A percentile compares a stretch with the other conserved stretches of the same genome.
phyloP scores from a whole-genome alignment of 306 rosid species.

The Castanea crenata region DNA sequence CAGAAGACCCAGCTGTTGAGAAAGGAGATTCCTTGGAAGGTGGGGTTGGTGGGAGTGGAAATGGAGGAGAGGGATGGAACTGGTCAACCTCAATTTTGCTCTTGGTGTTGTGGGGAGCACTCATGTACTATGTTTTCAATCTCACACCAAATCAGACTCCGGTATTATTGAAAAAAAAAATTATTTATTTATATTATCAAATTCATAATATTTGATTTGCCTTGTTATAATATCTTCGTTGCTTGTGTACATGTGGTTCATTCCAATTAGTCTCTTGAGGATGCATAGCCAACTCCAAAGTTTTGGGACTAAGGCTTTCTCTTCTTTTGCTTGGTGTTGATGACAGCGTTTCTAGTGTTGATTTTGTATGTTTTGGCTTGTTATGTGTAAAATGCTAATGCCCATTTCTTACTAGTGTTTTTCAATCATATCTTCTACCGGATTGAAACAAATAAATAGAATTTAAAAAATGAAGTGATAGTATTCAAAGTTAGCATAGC shows the following conservation, averaged over 20 bases:
- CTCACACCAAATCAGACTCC: conserved; percentile 91
- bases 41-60: conserved; percentile 28
- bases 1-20: conserved; percentile 38
- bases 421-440: not conserved
- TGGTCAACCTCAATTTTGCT: conserved; percentile 88
- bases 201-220: not conserved
- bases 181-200: not conserved
- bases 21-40: conserved; percentile 22
- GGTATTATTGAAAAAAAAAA: conserved; percentile 30
- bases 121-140: conserved; percentile 64
- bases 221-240: not conserved
- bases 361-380: not conserved
- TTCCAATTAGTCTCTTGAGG: no score
- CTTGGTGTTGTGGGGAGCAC: conserved; percentile 67
- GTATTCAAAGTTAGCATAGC: not conserved
- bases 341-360: not conserved
- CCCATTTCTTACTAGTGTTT: not conserved
- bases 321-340: not conserved
- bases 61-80: conserved; percentile 42
- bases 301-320: not conserved
- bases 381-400: not conserved
- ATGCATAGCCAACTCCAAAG: no score
- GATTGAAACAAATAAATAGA: not conserved
- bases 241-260: no score
- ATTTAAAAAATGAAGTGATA: not conserved